Evolutionary conservation across 2,329 filamentous ascomycete species (phyloP), one percentile per base, ranked within the genome.

Genomic region (Claviceps sorghi): DNA sequence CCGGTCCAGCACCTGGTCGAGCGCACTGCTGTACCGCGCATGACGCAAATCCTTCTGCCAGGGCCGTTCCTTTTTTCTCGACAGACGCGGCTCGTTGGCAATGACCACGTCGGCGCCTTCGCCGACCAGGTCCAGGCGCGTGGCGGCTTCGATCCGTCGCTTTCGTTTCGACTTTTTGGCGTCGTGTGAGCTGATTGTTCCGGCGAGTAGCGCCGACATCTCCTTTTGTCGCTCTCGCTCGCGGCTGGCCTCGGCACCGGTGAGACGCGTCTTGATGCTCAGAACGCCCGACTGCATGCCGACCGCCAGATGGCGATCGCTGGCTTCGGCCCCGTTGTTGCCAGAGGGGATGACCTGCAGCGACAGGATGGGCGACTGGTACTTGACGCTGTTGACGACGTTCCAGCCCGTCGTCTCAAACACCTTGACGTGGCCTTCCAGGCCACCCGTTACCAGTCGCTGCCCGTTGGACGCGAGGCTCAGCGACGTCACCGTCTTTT

Each of bases 381-480:
- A 98, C 70, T 97, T 98, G 55, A 86, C 82, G 50, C 88, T 91
- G 41, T 88, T 85, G n/a, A 97, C 90, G 8, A 97, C 87, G 64
- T 96, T 95, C 93, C 93, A 98, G 49, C 81, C 84, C 1, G 83
- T 83, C 1, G 90, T 96, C 69, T 97, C 91, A 62, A 95, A 97
- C 41, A 98, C 82, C 71, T 98, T 98, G 71, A 97, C 83, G 68
- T 97, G 93, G 10, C 93, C 94, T 66, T 98, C 93, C 46, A 98
- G 76, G 21, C 84, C 89, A 67, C 89, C 93, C 58, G 84, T 90
- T 51, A 98, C 79, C 53, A 98, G 76, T 49, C 93, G 81, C 49
- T 81, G 81, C 47, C 86, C 87, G 59, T 86, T 80, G 45, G 88
- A 90, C 8, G 89, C 90, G 36, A 94, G 73, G 50, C 84, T 83